Percentiles rank a stretch among this genome's conserved stretches.
Evolutionary conservation across 2,329 filamentous ascomycete species (phyloP).

Genomic region (Cylindrodendrum hubeiense): DNA sequence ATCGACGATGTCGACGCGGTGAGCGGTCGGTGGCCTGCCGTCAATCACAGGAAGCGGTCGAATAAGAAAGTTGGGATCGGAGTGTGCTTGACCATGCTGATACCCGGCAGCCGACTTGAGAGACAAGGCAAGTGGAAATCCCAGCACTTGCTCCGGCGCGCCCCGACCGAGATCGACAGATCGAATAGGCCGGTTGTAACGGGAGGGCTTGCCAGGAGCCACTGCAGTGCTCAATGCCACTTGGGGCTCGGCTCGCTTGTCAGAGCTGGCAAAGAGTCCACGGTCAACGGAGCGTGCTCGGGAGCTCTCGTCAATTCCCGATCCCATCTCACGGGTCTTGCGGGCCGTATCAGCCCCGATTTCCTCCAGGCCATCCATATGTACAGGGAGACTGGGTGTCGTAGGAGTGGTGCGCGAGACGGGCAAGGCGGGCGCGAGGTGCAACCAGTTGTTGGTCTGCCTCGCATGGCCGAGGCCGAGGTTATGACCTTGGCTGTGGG

Average conservation of each 20-base stretch:
- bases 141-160: constrained; percentile 44
- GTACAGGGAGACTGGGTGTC: constrained; percentile 53
- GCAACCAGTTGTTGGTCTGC: constrained; percentile 50
- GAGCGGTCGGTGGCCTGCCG: constrained; percentile 62
- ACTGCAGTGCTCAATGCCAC: constrained; percentile 72
- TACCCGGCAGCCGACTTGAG: constrained; percentile 53
- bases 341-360: constrained; percentile 49
- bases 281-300: constrained; percentile 75
- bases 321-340: constrained; percentile 55
- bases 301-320: constrained; percentile 58
- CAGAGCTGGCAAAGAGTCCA: constrained; percentile 67
- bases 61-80: constrained; percentile 58
- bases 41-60: constrained; percentile 46
- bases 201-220: constrained; percentile 66
- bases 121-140: constrained; percentile 54
- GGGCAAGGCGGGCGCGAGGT: constrained; percentile 47
- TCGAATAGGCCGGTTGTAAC: constrained; percentile 59
- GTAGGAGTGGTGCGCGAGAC: constrained; percentile 47
- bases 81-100: constrained; percentile 58
- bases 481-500: constrained; percentile 53
- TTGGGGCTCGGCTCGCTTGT: constrained; percentile 74
- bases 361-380: constrained; percentile 56
- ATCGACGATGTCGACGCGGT: constrained; percentile 52
- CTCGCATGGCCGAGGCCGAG: constrained; percentile 43
- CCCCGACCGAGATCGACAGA: constrained; percentile 56